Evolutionary conservation across 2,329 filamentous ascomycete species (phyloP), one percentile per base, ranked within the genome.

Genomic region (Shiraia sp.): DNA sequence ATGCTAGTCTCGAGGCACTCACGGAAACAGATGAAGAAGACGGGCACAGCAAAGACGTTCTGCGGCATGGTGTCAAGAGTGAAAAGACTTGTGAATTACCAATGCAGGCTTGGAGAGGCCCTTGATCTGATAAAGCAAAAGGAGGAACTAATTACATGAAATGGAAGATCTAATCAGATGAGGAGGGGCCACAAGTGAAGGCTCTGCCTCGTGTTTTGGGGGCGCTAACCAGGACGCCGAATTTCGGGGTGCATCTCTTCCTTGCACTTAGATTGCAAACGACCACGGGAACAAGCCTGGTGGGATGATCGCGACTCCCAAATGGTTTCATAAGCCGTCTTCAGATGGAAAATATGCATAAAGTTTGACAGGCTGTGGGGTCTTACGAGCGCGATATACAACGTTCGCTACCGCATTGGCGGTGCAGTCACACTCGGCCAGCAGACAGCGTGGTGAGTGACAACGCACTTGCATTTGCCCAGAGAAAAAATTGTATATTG

Each of bases 21-120:
- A 63, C 90, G 84, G 67, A 95, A 93, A 72, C 88, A 85, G 67
- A 96, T 88, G 74, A 96, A 91, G 75, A 95, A 95, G 40, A 95
- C 82, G 52, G 86, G 87, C 15, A 90, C 82, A 49, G 86, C 80
- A 68, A 90, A 90, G 43, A 90, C 83, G 65, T 86, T 80, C 47
- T 41, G 38, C n/a, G 79, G 77, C 66, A 85, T 83, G 73, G 48
- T 61, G 52, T 42, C 12, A 15, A 14, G 16, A 30, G 29, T n/a
- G 13, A 25, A 26, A 22, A 27, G 26, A 9, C 26, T 40, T 46
- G 32, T 25, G 33, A 30, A 41, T 42, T 26, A 35, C 31, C 28
- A 27, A 27, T 30, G 13, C 15, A 23, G 27, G 36, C n/a, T n/a
- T n/a, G n/a, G 17, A 10, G 17, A 24, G 26, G n/a, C 25, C 23